Base-by-base conservation (phyloP, 169 alveolate genomes). In the Eimeria necatrix region DNA sequence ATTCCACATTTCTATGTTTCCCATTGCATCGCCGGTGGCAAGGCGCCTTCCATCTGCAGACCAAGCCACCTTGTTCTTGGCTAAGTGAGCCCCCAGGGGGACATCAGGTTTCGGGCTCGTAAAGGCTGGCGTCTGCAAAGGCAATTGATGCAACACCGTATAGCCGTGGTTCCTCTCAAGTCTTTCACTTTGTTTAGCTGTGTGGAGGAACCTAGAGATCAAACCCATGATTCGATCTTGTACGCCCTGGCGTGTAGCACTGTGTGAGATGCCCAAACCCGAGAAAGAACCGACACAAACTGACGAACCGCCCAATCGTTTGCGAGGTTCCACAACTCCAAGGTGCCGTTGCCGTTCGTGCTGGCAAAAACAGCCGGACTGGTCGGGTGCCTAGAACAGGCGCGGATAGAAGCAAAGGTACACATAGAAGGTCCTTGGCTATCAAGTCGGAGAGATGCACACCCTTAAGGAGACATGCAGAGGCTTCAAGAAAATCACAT, bases 241-340 rank as follows among this genome's bases (percentile, higher is more conserved):
- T 32, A 32, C 41, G 41, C 41, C 41, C 41, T 32, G 41, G 41
- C 41, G 41, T 32, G 41, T 32, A 32, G 41, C 41, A 32, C 0
- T 32, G 41, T 32, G 41, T 32, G 41, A 32, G 41, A 32, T 32
- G 41, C 41, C 41, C 41, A 32, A 32, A 32, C 41, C 41, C 22
- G 68, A 56, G 68, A 18, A 56, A 18, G 68, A 56, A 56, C 1
- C 12, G 68, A 18, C 1, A 49, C 6, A 41, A 49, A 74, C 52
- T 41, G 20, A 32, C 52, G 12, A 7, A 80, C 88, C 88, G 16
- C 88, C 88, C 88, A 80, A 71, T 80, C 88, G 88, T 51, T 80
- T 48, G 88, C 88, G 41, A 80, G 88, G 48, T 80, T 80, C 88
- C 88, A 80, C 48, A 80, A 49, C 48, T 80, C 88, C 51, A 80